Conservation (phyloP, 2,329 filamentous ascomycete species). For the Rugonectria rugulosa region DNA sequence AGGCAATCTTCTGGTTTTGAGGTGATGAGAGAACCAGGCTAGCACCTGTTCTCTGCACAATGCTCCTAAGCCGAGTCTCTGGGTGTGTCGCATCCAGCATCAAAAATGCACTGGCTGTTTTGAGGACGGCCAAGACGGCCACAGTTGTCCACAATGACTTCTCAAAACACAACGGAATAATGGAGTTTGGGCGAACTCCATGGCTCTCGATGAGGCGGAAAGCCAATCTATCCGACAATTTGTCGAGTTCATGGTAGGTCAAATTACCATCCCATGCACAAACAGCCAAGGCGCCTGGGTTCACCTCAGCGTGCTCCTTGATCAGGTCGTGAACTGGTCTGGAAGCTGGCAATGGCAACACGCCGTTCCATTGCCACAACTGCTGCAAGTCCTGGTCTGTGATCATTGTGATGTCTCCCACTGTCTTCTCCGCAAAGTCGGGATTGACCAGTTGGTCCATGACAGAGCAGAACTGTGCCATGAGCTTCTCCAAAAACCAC, state of each 20-base stretch:
- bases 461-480: too few species aligned
- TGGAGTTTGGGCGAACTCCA: not conserved
- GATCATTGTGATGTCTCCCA: not conserved
- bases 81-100: not conserved
- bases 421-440: too few species aligned
- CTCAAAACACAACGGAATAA: not conserved
- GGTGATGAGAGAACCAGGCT: not conserved
- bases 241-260: constrained; percentile 27
- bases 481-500: too few species aligned
- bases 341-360: not conserved
- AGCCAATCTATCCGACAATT: constrained; percentile 2
- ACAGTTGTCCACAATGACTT: not conserved
- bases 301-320: not conserved
- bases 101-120: not conserved
- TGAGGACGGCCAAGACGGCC: not conserved
- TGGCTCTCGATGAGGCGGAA: constrained; percentile 2
- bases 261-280: constrained; percentile 37
- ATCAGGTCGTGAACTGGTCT: constrained; percentile 30
- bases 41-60: not conserved
- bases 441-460: too few species aligned
- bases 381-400: constrained; percentile 1
- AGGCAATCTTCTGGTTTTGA: not conserved
- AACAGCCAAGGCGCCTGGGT: constrained; percentile 25
- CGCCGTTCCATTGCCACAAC: not conserved
- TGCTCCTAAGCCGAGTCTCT: not conserved